These are phyloP conservation scores for Nannochloropsis oceanica DNA, from an alignment of 108 stramenopile genomes.

Conservation along the genomic window DNA sequence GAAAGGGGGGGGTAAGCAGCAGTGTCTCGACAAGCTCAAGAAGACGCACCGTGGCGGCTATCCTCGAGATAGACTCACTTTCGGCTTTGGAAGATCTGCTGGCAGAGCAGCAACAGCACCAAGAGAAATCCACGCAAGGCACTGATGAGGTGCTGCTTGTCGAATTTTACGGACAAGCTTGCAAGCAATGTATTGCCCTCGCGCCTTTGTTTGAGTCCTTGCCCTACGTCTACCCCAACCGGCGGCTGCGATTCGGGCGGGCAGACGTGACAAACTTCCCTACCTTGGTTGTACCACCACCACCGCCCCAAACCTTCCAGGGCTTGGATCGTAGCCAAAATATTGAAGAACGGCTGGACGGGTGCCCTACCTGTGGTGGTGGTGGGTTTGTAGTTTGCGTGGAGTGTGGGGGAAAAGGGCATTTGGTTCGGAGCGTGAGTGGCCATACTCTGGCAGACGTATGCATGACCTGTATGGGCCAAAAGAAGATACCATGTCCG, in stretches of 20 bases:
- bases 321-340: background rate
- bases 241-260: background rate
- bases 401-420: background rate
- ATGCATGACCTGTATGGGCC: background rate
- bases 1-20: no score
- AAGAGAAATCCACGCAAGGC: background rate
- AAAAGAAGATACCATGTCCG: background rate
- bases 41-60: background rate
- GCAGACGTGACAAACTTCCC: background rate
- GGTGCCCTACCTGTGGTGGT: background rate
- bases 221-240: background rate
- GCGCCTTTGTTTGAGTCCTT: background rate
- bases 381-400: background rate
- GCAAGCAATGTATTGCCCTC: background rate
- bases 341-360: background rate
- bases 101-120: background rate
- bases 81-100: background rate
- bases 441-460: background rate
- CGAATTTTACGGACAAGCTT: background rate
- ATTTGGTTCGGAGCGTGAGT: background rate
- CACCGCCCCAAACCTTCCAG: background rate
- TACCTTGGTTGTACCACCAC: background rate
- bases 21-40: no score
- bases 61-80: background rate
- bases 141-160: background rate